These are phyloP conservation scores for Mesembryanthemum crystallinum DNA, from an alignment of 148 eudicot species.

Conservation along the genomic window DNA sequence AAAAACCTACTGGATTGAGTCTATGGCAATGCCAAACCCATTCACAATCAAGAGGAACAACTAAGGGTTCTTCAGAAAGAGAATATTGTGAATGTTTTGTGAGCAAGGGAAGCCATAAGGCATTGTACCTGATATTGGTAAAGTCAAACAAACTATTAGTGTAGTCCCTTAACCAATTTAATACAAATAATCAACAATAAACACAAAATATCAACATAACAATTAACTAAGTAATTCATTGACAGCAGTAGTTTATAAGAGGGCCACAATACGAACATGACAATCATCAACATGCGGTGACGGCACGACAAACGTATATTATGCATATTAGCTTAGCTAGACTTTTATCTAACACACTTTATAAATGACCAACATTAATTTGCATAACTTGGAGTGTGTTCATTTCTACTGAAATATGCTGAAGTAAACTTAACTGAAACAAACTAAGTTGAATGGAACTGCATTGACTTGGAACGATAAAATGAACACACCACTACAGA, in stretches of 20 bases:
- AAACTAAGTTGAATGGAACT: no score
- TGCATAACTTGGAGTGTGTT: no score
- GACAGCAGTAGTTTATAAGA: not conserved
- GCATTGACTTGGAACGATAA: no score
- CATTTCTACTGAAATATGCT: no score
- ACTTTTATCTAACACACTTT: no score
- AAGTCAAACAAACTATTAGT: not conserved
- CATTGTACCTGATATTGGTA: constrained; percentile 30
- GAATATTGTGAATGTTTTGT: constrained; percentile 59
- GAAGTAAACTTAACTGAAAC: no score
- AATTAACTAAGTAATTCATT: no score
- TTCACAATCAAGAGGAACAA: constrained; percentile 95
- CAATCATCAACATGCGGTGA: no score
- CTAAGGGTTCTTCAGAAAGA: constrained; percentile 58
- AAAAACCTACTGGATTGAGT: constrained; percentile 78
- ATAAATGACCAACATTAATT: no score
- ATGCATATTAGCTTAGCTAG: no score
- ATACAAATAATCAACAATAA: not conserved
- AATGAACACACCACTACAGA: no score
- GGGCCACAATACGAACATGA: not conserved
- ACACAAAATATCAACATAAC: not conserved
- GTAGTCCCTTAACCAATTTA: not conserved
- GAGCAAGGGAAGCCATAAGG: constrained; percentile 85
- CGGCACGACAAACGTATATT: no score
- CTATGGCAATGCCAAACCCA: constrained; percentile 99